Evolutionary conservation across 495 filamentous ascomycete genomes (phyloP), one percentile per base, ranked within the genome.

Genomic region (Aspergillus affinis): DNA sequence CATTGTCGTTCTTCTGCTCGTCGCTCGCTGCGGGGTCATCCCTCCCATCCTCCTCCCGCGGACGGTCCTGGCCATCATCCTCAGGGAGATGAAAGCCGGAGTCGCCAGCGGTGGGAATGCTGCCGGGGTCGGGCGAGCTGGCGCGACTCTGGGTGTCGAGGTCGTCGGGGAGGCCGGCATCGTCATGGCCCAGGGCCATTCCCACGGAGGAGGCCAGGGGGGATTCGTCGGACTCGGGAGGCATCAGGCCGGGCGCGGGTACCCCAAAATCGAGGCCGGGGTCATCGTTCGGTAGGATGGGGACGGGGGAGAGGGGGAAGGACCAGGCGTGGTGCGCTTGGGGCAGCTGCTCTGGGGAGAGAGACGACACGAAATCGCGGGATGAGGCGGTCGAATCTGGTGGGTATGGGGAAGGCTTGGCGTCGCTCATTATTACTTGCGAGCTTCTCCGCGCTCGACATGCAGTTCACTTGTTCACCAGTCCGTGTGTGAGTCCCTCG

Each of bases 161-260:
- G 53, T 76, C 75, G 36, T 81, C 72, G 21, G 71, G 64, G 32
- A 65, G 60, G 23, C 63, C 54, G 32, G 66, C 51, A 51, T 77
- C 71, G 61, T 78, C 74, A 57, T 67, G 71, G 52, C 58, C 64
- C 32, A 69, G 57, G 49, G 60, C 54, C 47, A 70, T 61, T 60
- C 62, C 57, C 61, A 52, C 59, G 53, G 73, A 64, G 69, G 71
- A 65, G 47, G 68, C 74, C 63, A 72, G 64, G 55, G 75, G 72
- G 60, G 69, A 73, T 23, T 74, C 71, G 58, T 72, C 74, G 65
- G 72, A 69, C 58, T 75, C 71, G 65, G 73, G 67, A 67, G 70
- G 71, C 60, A 71, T 78, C 74, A 78, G 75, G 75, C 73, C 69
- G 76, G 75, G 72, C 69, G 69, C 71, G 61, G 72, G 65, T 78